Base-by-base conservation (phyloP, 116 monocot species). In the Posidonia oceanica region DNA sequence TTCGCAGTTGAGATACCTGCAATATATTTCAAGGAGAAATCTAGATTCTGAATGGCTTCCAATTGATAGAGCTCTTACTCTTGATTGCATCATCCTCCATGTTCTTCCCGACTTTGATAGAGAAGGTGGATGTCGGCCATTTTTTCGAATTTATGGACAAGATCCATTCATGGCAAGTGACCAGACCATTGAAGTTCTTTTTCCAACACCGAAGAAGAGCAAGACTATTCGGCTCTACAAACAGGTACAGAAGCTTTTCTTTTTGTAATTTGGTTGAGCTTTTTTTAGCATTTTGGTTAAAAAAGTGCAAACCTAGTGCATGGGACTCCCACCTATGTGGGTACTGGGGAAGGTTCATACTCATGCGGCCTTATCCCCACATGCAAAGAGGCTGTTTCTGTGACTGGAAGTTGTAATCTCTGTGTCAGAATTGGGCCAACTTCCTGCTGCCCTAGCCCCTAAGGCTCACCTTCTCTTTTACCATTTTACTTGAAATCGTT, bases 1-100 rank as follows among this genome's bases (percentile, higher is more conserved):
- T 74, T 94, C 94, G 20, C 94, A 94, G 75, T 36, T 94, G 66
- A 80, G 94, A 82, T 94, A 94, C 69, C 79, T 94, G 74, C 87
- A 90, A 44, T 94, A 94, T 76, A 76, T 94, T 39, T 94, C 94
- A 22, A 85, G 82, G 74, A 90, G 94, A 72, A 88, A 89, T 77
- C 79, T 90, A 20, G 79, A 76, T 38, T 77, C 77, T 4, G 81
- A 84, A 53, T 94, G 94, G 90, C 94, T 90, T 63, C 94, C 87
- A 22, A 72, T 77, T 60, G 88, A 90, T 57, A 85, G 90, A 64
- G 79, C 83, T 38, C 82, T 94, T 57, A 87, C 82, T 22, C 68
- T 94, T 68, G 86, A 94, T 60, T 87, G 87, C 52, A 69, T 94
- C 16, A 94, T 90, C 39, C 74, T 94, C 64, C 72, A 90, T 48